A percentile compares a stretch with the other conserved stretches of the same genome.
These are phyloP conservation scores for Podila minutissima DNA, from an alignment of 192 early-diverging fungal genomes.

Conservation along the genomic window DNA sequence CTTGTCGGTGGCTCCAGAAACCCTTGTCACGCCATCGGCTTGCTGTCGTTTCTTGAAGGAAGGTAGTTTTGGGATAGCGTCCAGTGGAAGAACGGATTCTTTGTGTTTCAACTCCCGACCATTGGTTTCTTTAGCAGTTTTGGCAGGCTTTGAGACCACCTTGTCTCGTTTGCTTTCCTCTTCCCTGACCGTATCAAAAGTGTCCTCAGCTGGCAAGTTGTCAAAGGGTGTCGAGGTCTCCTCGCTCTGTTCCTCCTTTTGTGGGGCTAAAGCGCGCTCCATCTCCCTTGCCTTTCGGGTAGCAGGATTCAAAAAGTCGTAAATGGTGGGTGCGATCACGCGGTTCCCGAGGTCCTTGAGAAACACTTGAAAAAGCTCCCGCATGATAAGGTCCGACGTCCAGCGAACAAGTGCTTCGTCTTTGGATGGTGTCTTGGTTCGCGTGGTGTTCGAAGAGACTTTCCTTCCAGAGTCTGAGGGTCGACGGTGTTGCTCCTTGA, in stretches of 20 bases:
- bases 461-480: conserved; percentile 23
- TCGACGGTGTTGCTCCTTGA: conserved; percentile 36
- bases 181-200: conserved; percentile 13
- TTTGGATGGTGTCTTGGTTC: conserved; percentile 27
- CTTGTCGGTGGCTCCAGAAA: conserved; percentile 4
- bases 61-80: conserved; percentile 48
- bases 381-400: conserved; percentile 55
- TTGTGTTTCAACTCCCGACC: conserved; percentile 1
- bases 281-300: conserved; percentile 28
- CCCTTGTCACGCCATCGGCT: conserved; percentile 20
- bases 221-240: neutral
- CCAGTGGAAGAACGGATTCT: neutral
- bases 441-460: conserved; percentile 2
- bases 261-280: conserved; percentile 4
- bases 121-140: neutral
- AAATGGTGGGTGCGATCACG: conserved; percentile 58
- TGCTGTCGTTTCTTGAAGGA: conserved; percentile 55
- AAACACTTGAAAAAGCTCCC: conserved; percentile 62
- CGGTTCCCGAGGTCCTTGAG: conserved; percentile 62
- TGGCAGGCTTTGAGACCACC: neutral
- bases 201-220: neutral
- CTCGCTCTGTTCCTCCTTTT: conserved; percentile 11
- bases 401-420: conserved; percentile 43
- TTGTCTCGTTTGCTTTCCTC: conserved; percentile 10
- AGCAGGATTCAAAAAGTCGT: conserved; percentile 60